Evolutionary conservation across 177 flowering plant species (phyloP).

Genomic region (Vitis hybrid): DNA sequence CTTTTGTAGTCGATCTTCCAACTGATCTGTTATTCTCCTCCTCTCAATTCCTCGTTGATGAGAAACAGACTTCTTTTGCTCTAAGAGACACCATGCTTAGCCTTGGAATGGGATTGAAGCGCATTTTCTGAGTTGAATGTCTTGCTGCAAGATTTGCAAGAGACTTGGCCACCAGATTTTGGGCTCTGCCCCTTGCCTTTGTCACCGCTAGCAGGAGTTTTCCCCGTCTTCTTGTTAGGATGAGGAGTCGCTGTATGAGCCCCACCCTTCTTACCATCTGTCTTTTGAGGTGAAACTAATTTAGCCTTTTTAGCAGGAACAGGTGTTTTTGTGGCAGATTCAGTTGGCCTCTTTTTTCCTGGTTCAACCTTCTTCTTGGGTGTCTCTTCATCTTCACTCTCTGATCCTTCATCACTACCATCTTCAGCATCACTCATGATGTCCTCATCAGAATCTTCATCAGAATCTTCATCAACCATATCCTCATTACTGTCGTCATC

Average conservation of each 20-base stretch:
- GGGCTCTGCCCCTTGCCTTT: constrained; percentile 32
- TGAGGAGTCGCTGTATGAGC: constrained; percentile 60
- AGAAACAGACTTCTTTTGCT: too few species aligned
- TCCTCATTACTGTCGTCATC: too few species aligned
- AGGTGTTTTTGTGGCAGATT: constrained; percentile 34
- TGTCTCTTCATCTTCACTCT: constrained; percentile 56
- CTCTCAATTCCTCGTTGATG: too few species aligned
- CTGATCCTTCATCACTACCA: constrained; percentile 37
- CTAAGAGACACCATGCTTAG: constrained; percentile 9
- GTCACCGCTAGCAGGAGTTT: constrained; percentile 25
- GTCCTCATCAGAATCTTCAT: too few species aligned
- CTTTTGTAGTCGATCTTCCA: too few species aligned
- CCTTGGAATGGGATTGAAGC: constrained; percentile 6
- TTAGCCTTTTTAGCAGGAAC: constrained; percentile 49
- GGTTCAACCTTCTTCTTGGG: constrained; percentile 31
- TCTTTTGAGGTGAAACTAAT: constrained; percentile 37
- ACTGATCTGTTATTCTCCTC: too few species aligned
- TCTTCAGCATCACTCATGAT: constrained; percentile 28
- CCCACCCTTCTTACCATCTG: constrained; percentile 52
- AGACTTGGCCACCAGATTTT: constrained; percentile 35
- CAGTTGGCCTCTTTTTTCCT: constrained; percentile 41
- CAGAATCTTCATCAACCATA: too few species aligned
- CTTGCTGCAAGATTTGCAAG: constrained; percentile 54
- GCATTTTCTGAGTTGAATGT: constrained; percentile 10
- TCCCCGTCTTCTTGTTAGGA: constrained; percentile 44